These are phyloP conservation scores for Juglanconis juglandina DNA, from an alignment of 2,329 filamentous ascomycete species.

Conservation along the genomic window DNA sequence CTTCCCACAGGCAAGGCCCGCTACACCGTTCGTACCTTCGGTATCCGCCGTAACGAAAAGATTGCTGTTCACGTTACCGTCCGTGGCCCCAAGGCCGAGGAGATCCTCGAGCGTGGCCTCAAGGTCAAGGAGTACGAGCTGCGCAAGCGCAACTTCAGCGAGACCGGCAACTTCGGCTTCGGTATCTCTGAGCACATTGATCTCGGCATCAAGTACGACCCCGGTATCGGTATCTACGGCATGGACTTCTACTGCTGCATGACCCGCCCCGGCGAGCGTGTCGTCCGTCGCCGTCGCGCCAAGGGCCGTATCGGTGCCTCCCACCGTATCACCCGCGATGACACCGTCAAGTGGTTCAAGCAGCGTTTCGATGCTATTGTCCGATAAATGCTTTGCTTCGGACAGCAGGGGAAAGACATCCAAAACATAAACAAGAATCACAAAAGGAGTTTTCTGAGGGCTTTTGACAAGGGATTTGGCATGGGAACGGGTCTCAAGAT, in stretches of 20 bases:
- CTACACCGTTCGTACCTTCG: conserved; percentile 99
- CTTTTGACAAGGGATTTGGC: conserved; percentile 21
- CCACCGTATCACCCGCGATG: conserved; percentile 90
- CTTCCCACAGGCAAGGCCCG: conserved; percentile 81
- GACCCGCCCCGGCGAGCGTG: conserved; percentile 98
- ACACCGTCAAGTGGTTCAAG: conserved; percentile 97
- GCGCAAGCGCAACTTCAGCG: conserved; percentile 98
- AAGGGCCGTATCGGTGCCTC: conserved; percentile 80
- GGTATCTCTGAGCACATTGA: conserved; percentile 99
- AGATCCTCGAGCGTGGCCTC: conserved; percentile 99
- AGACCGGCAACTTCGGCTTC: conserved; percentile 99
- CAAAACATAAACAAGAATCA: conserved; percentile 15
- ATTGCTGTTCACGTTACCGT: conserved; percentile 99
- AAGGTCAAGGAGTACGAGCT: conserved; percentile 99
- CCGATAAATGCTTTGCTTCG: conserved; percentile 64
- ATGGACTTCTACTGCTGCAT: conserved; percentile 99
- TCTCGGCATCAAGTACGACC: conserved; percentile 99
- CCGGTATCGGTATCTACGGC: conserved; percentile 96
- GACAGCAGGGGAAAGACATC: conserved; percentile 19
- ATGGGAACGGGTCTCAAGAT: conserved; percentile 22
- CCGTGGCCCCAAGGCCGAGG: conserved; percentile 94
- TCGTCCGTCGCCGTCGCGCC: conserved; percentile 88
- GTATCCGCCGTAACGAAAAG: conserved; percentile 99
- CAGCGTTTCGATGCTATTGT: conserved; percentile 95
- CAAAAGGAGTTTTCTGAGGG: conserved; percentile 27